phyloP scores from a whole-genome alignment of 2,329 filamentous ascomycete species.

The Raffaelea arxii region DNA sequence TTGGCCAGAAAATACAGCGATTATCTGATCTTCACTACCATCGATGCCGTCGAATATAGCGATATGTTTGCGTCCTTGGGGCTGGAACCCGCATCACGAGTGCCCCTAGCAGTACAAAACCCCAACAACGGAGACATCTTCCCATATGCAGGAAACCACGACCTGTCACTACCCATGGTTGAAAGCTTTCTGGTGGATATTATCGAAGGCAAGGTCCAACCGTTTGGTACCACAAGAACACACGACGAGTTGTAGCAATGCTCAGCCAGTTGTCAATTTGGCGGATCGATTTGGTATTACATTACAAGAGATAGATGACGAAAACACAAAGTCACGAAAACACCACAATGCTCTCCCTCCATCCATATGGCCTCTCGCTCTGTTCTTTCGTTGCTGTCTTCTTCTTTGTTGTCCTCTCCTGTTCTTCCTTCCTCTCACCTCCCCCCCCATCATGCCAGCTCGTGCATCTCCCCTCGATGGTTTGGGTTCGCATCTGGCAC shows the following conservation, averaged over 20 bases:
- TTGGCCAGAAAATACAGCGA: slow-evolving; percentile 35
- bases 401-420: background rate
- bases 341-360: no score
- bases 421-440: background rate
- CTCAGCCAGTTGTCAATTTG: no score
- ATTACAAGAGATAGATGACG: no score
- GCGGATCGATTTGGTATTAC: no score
- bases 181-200: slow-evolving; percentile 35
- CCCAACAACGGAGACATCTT: slow-evolving; percentile 33
- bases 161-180: slow-evolving; percentile 24
- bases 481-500: slow-evolving; percentile 2
- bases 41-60: slow-evolving; percentile 34
- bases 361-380: no score
- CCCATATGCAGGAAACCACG: slow-evolving; percentile 20
- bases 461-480: slow-evolving; percentile 13
- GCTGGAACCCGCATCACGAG: slow-evolving; percentile 17
- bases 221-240: no score
- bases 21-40: slow-evolving; percentile 37
- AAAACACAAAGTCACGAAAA: no score
- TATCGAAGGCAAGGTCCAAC: slow-evolving; percentile 28
- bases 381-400: no score
- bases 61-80: slow-evolving; percentile 32
- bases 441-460: slow-evolving; percentile 7
- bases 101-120: slow-evolving; percentile 32
- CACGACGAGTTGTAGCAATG: no score